Evolutionary conservation across 106 monocot species (phyloP).

Genomic region (Dendrobium nobile): DNA sequence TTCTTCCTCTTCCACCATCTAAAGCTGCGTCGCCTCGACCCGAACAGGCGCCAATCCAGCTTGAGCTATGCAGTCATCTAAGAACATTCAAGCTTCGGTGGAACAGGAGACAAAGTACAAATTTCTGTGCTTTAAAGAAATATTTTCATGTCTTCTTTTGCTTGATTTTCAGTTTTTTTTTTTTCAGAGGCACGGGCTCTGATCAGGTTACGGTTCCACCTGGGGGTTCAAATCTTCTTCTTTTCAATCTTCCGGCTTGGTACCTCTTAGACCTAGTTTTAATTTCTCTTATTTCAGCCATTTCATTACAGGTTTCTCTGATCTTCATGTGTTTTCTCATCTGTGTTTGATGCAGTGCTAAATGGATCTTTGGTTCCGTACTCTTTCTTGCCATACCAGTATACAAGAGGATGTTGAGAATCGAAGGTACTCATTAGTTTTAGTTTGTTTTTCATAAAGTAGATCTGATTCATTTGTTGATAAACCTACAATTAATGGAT

Average conservation of each 20-base stretch:
- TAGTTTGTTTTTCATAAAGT: background rate
- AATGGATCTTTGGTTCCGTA: conserved; percentile 2
- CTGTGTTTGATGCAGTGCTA: conserved; percentile 2
- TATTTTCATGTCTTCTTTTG: background rate
- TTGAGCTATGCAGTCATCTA: background rate
- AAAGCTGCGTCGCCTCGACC: too few species aligned
- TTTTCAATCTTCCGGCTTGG: background rate
- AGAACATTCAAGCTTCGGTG: background rate
- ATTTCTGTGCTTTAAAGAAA: background rate
- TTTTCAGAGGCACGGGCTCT: background rate
- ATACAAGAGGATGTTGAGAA: background rate
- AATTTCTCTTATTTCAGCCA: background rate
- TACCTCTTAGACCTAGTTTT: background rate
- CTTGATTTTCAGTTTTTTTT: background rate
- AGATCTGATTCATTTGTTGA: background rate
- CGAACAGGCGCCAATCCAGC: background rate
- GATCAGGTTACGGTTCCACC: background rate
- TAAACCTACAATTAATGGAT: background rate
- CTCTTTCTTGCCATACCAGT: background rate
- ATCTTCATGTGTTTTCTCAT: background rate
- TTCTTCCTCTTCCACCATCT: too few species aligned
- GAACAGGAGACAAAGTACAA: background rate
- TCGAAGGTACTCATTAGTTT: background rate
- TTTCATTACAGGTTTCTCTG: background rate
- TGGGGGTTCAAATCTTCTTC: conserved; percentile 1